A percentile compares a stretch with the other conserved stretches of the same genome.
Evolutionary conservation across 805 yeast genomes (phyloP).

Genomic region (Brettanomyces bruxellensis): DNA sequence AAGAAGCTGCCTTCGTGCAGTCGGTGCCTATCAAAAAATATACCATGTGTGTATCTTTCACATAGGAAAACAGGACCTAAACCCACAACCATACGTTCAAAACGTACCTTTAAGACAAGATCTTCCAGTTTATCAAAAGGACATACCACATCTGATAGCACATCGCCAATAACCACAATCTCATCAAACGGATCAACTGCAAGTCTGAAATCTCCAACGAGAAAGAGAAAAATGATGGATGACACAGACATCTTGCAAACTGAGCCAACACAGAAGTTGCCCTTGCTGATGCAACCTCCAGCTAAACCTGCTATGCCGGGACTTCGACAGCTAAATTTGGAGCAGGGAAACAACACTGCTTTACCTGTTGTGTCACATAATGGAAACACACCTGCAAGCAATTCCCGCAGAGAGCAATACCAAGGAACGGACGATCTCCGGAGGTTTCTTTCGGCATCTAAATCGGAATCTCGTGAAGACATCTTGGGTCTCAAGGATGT

Average conservation of each 20-base stretch:
- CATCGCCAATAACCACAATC: not conserved
- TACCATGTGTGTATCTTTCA: conserved; percentile 17
- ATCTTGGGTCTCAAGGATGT: conserved; percentile 9
- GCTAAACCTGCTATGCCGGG: not conserved
- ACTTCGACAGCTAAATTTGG: not conserved
- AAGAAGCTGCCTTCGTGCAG: conserved; percentile 18
- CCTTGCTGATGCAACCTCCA: not conserved
- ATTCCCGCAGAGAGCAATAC: not conserved
- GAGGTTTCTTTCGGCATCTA: conserved; percentile 1
- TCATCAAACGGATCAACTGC: not conserved
- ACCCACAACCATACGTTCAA: conserved; percentile 2
- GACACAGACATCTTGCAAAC: not conserved
- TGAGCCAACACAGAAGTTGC: not conserved
- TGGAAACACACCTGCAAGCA: not conserved
- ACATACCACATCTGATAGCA: not conserved
- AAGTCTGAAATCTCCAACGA: not conserved
- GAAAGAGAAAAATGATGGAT: not conserved
- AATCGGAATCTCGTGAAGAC: conserved; percentile 1
- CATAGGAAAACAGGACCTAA: conserved; percentile 27
- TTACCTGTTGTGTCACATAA: not conserved
- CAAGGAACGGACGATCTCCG: not conserved
- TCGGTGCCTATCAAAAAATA: conserved; percentile 13
- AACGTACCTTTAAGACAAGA: not conserved
- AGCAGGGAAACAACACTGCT: no score
- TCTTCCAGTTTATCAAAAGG: not conserved